These are phyloP conservation scores for Nannochloropsis granulata DNA, from an alignment of 108 stramenopile genomes.

Conservation along the genomic window DNA sequence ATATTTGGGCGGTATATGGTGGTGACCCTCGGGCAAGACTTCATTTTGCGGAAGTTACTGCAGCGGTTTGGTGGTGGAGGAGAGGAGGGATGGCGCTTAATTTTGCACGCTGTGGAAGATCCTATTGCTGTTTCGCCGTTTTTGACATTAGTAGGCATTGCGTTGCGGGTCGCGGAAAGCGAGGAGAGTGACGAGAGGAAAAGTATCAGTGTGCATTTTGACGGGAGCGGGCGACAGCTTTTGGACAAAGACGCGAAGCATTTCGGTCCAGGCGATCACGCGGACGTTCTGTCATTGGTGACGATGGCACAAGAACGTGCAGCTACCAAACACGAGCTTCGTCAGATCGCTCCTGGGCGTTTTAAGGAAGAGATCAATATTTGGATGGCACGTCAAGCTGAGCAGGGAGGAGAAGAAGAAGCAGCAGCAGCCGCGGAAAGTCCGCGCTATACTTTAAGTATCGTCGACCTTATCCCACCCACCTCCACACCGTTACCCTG, in stretches of 20 bases:
- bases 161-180: not conserved
- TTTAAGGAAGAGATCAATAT: not conserved
- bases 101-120: not conserved
- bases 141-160: not conserved
- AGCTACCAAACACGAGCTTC: not conserved
- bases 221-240: not conserved
- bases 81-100: not conserved
- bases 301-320: not conserved
- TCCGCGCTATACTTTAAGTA: not conserved
- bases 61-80: not conserved
- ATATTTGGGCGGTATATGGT: not conserved
- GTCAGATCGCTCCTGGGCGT: not conserved
- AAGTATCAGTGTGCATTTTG: not conserved
- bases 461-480: not conserved
- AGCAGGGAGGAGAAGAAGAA: not conserved
- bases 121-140: not conserved
- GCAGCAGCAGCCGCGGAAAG: not conserved
- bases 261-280: not conserved
- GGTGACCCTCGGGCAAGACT: not conserved
- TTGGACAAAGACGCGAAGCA: not conserved
- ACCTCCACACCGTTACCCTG: constrained; percentile 5
- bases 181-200: not conserved
- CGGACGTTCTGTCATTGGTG: not conserved
- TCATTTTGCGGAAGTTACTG: not conserved
- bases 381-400: not conserved